A percentile compares a stretch with the other conserved stretches of the same genome.
phyloP scores from a whole-genome alignment of 148 eudicot species.

The Arbutus unedo region DNA sequence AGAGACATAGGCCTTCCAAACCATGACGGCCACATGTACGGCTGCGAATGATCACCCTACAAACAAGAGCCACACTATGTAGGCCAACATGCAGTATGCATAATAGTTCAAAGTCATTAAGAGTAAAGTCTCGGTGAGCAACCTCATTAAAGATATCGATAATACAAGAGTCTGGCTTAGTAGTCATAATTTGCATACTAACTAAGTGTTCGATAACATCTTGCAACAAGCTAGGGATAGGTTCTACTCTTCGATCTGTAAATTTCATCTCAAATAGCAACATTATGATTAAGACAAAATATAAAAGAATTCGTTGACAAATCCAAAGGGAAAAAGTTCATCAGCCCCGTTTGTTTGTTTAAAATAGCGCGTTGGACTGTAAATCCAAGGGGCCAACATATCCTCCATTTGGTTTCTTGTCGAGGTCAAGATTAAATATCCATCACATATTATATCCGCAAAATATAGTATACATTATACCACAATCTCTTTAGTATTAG shows the following conservation, averaged over 20 bases:
- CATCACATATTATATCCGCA: not conserved
- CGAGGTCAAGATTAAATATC: not conserved
- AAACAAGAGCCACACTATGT: constrained; percentile 14
- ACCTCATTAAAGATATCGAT: constrained; percentile 68
- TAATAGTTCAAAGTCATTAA: not conserved
- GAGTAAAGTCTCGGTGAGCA: constrained; percentile 4
- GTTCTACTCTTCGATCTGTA: constrained; percentile 49
- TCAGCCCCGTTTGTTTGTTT: not conserved
- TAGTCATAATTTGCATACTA: constrained; percentile 34
- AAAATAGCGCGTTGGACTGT: not conserved
- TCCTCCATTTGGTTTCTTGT: not conserved
- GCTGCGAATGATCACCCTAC: constrained; percentile 67
- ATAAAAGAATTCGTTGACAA: not conserved
- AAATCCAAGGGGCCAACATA: not conserved
- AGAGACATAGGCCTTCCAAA: constrained; percentile 57
- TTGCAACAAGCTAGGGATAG: constrained; percentile 50
- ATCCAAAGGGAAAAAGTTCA: not conserved
- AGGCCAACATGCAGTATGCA: constrained; percentile 12
- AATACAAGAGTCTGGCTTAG: constrained; percentile 56
- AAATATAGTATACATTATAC: not conserved
- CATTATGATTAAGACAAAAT: constrained; percentile 12
- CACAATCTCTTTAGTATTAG: not conserved
- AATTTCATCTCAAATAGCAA: constrained; percentile 19
- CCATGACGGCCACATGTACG: constrained; percentile 46
- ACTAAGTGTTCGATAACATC: constrained; percentile 45